These are phyloP conservation scores for Ustilago shanxiensis DNA, from an alignment of 1,284 basidiomycete species.

Conservation along the genomic window DNA sequence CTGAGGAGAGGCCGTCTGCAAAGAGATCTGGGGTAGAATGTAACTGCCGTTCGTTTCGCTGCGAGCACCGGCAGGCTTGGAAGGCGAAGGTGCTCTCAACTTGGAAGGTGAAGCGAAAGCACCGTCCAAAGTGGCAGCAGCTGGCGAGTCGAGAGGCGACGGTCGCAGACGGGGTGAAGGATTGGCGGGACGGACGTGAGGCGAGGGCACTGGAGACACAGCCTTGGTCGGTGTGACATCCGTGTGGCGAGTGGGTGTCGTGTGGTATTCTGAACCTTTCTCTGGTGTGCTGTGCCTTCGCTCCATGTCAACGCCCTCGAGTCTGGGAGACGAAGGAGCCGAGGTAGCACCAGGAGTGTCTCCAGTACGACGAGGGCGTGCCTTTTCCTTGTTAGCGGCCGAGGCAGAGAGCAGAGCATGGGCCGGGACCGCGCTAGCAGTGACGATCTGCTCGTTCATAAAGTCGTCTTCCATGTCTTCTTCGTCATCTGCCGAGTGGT, in stretches of 20 bases:
- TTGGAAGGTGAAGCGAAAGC: conserved; percentile 28
- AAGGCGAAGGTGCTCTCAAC: conserved; percentile 18
- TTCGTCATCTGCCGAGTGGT: conserved; percentile 66
- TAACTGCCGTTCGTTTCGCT: conserved; percentile 21
- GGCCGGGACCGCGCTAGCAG: conserved; percentile 32
- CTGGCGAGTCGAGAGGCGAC: conserved; percentile 37
- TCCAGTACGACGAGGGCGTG: conserved; percentile 41
- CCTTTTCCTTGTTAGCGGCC: conserved; percentile 40
- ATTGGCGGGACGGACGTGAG: conserved; percentile 42
- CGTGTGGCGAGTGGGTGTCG: conserved; percentile 19
- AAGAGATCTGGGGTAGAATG: conserved; percentile 40
- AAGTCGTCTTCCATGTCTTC: conserved; percentile 59
- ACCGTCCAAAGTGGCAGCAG: conserved; percentile 14
- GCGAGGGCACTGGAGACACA: conserved; percentile 25
- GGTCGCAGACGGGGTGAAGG: conserved; percentile 38
- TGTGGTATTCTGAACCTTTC: conserved; percentile 40
- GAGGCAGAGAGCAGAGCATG: conserved; percentile 32
- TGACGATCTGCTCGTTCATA: conserved; percentile 43
- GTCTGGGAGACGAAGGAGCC: conserved; percentile 35
- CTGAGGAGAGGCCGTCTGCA: conserved; percentile 46
- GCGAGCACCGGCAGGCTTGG: conserved; percentile 24
- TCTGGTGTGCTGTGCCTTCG: conserved; percentile 49
- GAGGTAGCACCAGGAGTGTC: conserved; percentile 30
- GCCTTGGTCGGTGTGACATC: conserved; percentile 31
- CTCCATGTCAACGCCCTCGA: conserved; percentile 46